These are phyloP conservation scores for Venturia aucupariae DNA, from an alignment of 2,329 filamentous ascomycete species.

Conservation along the genomic window DNA sequence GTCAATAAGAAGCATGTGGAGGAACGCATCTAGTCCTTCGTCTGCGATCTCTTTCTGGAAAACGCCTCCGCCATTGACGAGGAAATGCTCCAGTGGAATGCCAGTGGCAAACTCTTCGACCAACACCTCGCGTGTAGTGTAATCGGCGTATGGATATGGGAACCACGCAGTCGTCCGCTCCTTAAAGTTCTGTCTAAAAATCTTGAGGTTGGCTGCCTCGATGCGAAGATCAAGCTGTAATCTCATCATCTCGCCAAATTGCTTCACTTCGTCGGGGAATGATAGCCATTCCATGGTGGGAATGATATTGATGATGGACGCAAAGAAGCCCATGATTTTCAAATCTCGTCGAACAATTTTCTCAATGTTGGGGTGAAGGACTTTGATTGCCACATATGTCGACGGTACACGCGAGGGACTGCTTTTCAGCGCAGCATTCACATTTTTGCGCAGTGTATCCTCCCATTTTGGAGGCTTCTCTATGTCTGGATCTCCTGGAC, in stretches of 20 bases:
- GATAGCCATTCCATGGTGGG: constrained; percentile 97
- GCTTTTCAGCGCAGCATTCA: constrained; percentile 79
- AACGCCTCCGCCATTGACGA: constrained; percentile 82
- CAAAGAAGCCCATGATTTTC: constrained; percentile 90
- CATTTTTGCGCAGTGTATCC: constrained; percentile 65
- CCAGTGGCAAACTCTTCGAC: constrained; percentile 95
- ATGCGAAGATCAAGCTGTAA: constrained; percentile 94
- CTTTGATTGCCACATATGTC: constrained; percentile 89
- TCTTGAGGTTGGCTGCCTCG: constrained; percentile 79
- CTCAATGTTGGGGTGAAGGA: constrained; percentile 86
- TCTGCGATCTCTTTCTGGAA: constrained; percentile 93
- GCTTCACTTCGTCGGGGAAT: constrained; percentile 82
- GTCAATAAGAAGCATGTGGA: constrained; percentile 93
- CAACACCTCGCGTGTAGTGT: constrained; percentile 83
- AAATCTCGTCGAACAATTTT: constrained; percentile 83
- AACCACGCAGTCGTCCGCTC: constrained; percentile 91
- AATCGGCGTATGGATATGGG: constrained; percentile 85
- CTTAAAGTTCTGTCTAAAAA: constrained; percentile 86
- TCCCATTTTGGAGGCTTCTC: constrained; percentile 49
- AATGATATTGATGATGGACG: constrained; percentile 69
- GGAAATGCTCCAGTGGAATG: constrained; percentile 80
- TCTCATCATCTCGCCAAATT: constrained; percentile 98
- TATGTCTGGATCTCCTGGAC: constrained; percentile 49
- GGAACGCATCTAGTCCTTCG: constrained; percentile 88
- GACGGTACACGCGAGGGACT: constrained; percentile 79